Evolutionary conservation across 1,284 basidiomycete genomes (phyloP).

Genomic region (Fomitopsis pinicola): DNA sequence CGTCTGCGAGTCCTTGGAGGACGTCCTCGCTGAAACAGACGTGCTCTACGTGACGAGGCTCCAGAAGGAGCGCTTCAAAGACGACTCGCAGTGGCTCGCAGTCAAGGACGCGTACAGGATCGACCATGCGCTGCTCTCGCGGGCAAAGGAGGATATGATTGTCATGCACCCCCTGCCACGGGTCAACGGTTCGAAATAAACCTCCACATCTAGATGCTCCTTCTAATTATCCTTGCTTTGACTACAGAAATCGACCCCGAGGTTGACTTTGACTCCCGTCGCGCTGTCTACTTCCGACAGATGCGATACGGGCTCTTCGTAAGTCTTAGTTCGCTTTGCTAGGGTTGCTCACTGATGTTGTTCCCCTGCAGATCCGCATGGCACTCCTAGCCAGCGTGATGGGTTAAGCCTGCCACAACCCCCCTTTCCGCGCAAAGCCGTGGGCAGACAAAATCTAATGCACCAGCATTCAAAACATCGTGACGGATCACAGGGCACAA

Average conservation of each 20-base stretch:
- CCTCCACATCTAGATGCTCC: no score
- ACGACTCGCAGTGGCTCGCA: slow-evolving; percentile 79
- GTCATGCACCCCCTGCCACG: slow-evolving; percentile 98
- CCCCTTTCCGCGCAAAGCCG: neutral
- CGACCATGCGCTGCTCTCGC: slow-evolving; percentile 88
- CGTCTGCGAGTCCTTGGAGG: slow-evolving; percentile 84
- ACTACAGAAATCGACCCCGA: slow-evolving; percentile 90
- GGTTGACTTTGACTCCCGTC: slow-evolving; percentile 93
- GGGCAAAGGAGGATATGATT: slow-evolving; percentile 95
- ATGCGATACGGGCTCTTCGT: slow-evolving; percentile 98
- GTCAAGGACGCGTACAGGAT: slow-evolving; percentile 94
- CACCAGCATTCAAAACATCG: neutral
- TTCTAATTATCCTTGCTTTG: neutral
- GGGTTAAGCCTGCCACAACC: slow-evolving; percentile 26
- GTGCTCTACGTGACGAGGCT: slow-evolving; percentile 97
- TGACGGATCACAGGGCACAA: neutral
- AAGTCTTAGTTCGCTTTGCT: slow-evolving; percentile 32
- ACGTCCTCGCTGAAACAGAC: slow-evolving; percentile 90
- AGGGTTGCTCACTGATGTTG: neutral
- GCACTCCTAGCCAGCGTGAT: slow-evolving; percentile 71
- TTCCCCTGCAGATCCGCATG: slow-evolving; percentile 61
- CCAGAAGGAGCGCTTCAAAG: slow-evolving; percentile 92
- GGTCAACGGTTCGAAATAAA: slow-evolving; percentile 65
- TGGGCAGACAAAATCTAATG: neutral
- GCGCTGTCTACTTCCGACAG: slow-evolving; percentile 97